Base-by-base conservation (phyloP, 495 filamentous ascomycete genomes). In the Xylaria scruposa region DNA sequence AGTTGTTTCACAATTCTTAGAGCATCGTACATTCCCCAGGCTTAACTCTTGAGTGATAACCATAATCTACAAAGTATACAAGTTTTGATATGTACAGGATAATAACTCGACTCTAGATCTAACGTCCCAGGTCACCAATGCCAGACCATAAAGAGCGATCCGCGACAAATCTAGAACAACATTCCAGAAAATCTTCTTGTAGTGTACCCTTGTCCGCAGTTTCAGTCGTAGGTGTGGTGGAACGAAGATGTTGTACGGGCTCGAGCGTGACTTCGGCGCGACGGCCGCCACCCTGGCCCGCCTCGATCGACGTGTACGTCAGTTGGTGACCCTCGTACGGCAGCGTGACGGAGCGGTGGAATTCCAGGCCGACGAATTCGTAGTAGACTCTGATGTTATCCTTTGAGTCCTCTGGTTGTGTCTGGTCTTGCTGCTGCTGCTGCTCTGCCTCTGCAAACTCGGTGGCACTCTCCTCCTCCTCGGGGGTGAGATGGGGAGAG, bases 361-460 rank as follows among this genome's bases (percentile, higher is more conserved):
- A 72, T 61, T 89, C 86, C 8, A 86, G 67, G 3, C 82, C 82
- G 36, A 78, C 79, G 72, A 86, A 85, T 26, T 80, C 72, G 79
- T 89, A 88, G 46, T 81, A 70, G 12, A 85, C 74, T 29, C 77
- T 67, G 31, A 82, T 26, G 31, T 76, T 42, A 17, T 79, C 72
- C 36, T 76, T 70, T 0, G 33, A 64, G 8, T 68, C 54, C 8
- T 33, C n/a, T 6, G n/a, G 4, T 58, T 13, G 29, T 40, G 5
- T 2, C 12, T 0, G 33, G 19, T 36, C 33, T 36, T n/a, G n/a
- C n/a, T 6, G 33, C 7, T 36, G 33, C 33, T 36, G 33, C 33
- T 36, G 33, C 33, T 36, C 33, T 36, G 33, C 33, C 33, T 38
- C 6, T 38, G 36, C 36, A 6, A 38, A 8, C 36, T 38, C 36